Percentiles rank a stretch among this genome's conserved stretches.
phyloP scores from a whole-genome alignment of 805 yeast genomes.

The Ogataea populi-albae region DNA sequence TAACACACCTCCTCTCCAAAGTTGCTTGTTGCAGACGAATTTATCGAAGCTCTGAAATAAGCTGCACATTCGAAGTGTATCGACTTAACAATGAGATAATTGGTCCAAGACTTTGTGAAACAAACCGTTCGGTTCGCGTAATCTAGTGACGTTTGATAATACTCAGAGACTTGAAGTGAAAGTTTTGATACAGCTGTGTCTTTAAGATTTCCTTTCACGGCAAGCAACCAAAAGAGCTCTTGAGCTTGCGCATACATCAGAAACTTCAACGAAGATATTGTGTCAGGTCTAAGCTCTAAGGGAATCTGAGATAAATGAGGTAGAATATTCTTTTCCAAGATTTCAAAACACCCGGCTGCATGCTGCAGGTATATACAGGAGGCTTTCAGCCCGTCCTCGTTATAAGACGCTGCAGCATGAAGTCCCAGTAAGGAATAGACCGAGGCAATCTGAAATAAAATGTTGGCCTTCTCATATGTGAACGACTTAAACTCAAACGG shows the following conservation, averaged over 20 bases:
- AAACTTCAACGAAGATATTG: conserved; percentile 47
- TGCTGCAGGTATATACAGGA: conserved; percentile 65
- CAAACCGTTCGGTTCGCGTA: conserved; percentile 41
- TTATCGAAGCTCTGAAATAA: conserved; percentile 56
- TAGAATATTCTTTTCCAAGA: conserved; percentile 25
- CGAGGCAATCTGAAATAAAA: conserved; percentile 69
- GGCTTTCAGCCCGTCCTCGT: conserved; percentile 55
- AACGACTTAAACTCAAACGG: conserved; percentile 48
- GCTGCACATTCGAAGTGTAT: conserved; percentile 72
- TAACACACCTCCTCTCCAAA: conserved; percentile 73
- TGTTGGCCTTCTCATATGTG: conserved; percentile 56
- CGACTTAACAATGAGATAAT: conserved; percentile 56
- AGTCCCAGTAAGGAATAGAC: conserved; percentile 56
- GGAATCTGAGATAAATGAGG: conserved; percentile 26
- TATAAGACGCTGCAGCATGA: conserved; percentile 37
- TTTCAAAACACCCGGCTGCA: conserved; percentile 65
- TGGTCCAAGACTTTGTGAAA: conserved; percentile 53
- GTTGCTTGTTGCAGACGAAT: conserved; percentile 44
- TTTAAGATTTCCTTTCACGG: conserved; percentile 48
- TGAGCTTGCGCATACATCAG: conserved; percentile 83
- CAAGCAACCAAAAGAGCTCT: conserved; percentile 80
- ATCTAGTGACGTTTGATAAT: conserved; percentile 46
- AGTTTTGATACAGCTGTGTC: conserved; percentile 62
- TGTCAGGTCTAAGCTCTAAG: conserved; percentile 48
- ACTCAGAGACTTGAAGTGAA: conserved; percentile 58